These are phyloP conservation scores for Trametes villosa DNA, from an alignment of 768 basidiomycete genomes.

Conservation along the genomic window DNA sequence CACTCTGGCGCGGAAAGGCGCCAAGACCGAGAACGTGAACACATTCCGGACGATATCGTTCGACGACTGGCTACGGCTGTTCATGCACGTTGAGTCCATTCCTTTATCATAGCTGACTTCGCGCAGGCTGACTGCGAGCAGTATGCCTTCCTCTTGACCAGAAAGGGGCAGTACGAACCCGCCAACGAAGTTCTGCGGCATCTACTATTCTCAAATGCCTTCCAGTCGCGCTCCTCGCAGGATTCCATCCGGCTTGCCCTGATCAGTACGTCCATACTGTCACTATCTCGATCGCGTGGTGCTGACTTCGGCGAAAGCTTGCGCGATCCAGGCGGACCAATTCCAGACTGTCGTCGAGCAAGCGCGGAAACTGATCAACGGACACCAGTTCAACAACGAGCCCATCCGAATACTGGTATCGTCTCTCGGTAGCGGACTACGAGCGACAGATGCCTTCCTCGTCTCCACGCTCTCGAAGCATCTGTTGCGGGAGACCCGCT, in stretches of 20 bases:
- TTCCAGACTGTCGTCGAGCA: conserved; percentile 70
- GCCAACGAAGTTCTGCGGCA: conserved; percentile 81
- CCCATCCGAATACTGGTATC: conserved; percentile 78
- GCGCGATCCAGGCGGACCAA: conserved; percentile 63
- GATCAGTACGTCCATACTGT: conserved; percentile 63
- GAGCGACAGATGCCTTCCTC: conserved; percentile 74
- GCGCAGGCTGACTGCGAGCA: conserved; percentile 34
- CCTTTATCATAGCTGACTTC: not conserved
- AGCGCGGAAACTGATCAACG: conserved; percentile 72
- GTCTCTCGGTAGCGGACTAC: conserved; percentile 70
- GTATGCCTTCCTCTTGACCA: conserved; percentile 77
- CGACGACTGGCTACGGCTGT: conserved; percentile 82
- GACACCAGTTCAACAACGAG: conserved; percentile 87
- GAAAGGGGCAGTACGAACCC: conserved; percentile 60
- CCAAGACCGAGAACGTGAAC: conserved; percentile 52
- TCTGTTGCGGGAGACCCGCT: conserved; percentile 76
- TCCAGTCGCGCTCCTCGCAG: conserved; percentile 61
- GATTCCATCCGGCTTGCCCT: conserved; percentile 77
- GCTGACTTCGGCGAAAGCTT: conserved; percentile 53
- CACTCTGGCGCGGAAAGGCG: conserved; percentile 51
- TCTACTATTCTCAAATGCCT: conserved; percentile 74
- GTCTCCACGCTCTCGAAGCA: conserved; percentile 83
- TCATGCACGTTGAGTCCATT: conserved; percentile 71
- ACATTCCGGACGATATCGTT: conserved; percentile 83
- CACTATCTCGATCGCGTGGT: not conserved